phyloP scores from a whole-genome alignment of 23 red algal genomes.

The Gracilaria caudata region DNA sequence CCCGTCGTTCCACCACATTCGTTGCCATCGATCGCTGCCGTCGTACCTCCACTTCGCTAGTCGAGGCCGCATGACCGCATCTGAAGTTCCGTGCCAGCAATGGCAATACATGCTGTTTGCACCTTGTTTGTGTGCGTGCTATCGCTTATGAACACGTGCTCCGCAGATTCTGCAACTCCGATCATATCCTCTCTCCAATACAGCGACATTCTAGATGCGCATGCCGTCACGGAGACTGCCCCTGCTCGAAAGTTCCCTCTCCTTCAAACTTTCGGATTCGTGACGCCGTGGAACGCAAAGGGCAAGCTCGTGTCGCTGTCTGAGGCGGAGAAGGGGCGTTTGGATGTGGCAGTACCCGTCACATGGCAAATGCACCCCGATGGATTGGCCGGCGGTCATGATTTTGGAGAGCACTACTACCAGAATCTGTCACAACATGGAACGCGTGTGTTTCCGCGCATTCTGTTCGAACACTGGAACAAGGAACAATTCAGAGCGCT shows the following conservation, averaged over 20 bases:
- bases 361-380: slow-evolving; percentile 46
- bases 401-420: slow-evolving; percentile 27
- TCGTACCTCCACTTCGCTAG: too few relatives aligned
- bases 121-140: not conserved
- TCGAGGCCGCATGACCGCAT: not conserved
- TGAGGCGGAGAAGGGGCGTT: slow-evolving; percentile 15
- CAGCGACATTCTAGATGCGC: not conserved
- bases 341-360: slow-evolving; percentile 36
- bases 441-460: slow-evolving; percentile 33
- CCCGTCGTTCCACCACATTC: too few relatives aligned
- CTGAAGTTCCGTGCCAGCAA: not conserved
- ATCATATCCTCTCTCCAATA: slow-evolving; percentile 10
- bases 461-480: slow-evolving; percentile 56
- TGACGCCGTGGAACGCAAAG: slow-evolving; percentile 51
- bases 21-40: too few relatives aligned
- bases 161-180: not conserved
- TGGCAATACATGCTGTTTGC: not conserved
- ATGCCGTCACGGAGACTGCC: not conserved
- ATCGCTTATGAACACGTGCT: not conserved
- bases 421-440: slow-evolving; percentile 3
- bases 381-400: slow-evolving; percentile 31
- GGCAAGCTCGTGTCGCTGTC: slow-evolving; percentile 31
- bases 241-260: slow-evolving; percentile 20
- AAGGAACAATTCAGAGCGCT: not conserved
- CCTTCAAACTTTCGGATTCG: slow-evolving; percentile 32